Evolutionary conservation across 257 asterid genomes (phyloP).

Genomic region (Lantana camara): DNA sequence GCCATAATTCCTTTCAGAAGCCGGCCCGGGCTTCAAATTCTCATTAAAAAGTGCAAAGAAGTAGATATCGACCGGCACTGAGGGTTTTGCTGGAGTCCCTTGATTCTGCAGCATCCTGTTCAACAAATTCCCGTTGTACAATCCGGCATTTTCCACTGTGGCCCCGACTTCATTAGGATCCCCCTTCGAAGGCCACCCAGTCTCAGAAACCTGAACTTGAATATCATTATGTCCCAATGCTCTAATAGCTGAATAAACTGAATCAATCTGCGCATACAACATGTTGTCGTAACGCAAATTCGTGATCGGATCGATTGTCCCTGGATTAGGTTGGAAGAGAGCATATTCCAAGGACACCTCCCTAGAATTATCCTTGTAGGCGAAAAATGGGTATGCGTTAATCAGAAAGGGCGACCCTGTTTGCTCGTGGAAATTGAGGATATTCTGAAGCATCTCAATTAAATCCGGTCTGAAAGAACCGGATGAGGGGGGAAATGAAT

Average conservation of each 20-base stretch:
- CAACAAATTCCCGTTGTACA: constrained; percentile 67
- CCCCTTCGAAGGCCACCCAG: constrained; percentile 97
- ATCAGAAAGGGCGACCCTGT: constrained; percentile 70
- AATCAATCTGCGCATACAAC: constrained; percentile 89
- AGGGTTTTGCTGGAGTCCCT: constrained; percentile 88
- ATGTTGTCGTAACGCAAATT: constrained; percentile 79
- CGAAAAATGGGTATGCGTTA: constrained; percentile 92
- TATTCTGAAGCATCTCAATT: constrained; percentile 38
- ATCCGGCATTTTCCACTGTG: constrained; percentile 63
- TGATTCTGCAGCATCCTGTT: constrained; percentile 47
- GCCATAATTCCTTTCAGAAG: constrained; percentile 93
- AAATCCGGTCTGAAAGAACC: constrained; percentile 65
- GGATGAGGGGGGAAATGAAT: constrained; percentile 82
- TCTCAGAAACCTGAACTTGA: constrained; percentile 72
- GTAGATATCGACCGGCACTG: constrained; percentile 60
- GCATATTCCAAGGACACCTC: constrained; percentile 60
- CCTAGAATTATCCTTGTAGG: constrained; percentile 66
- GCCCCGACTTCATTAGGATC: constrained; percentile 79
- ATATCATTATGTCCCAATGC: constrained; percentile 59
- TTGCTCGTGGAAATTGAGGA: constrained; percentile 60
- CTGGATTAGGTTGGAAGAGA: constrained; percentile 76
- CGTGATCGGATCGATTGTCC: constrained; percentile 58
- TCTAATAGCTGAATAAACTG: constrained; percentile 69
- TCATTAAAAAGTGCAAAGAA: constrained; percentile 93
- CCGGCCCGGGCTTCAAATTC: constrained; percentile 84